These are phyloP conservation scores for Trametes polyzona DNA, from an alignment of 1,284 basidiomycete genomes.

Conservation along the genomic window DNA sequence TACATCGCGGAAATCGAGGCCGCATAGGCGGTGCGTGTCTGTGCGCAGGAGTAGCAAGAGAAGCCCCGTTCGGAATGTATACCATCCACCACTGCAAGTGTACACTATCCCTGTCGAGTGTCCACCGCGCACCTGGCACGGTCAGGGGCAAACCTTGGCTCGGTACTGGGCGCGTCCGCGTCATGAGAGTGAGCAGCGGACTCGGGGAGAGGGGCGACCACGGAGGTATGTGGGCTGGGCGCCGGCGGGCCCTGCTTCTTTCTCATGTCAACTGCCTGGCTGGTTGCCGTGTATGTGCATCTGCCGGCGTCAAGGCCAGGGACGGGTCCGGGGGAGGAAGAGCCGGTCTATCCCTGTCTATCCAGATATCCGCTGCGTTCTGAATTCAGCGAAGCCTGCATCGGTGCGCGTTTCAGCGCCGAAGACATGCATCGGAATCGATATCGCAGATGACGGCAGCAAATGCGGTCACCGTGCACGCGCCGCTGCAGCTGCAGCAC, in stretches of 20 bases:
- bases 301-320: constrained; percentile 8
- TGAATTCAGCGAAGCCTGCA: constrained; percentile 10
- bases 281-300: constrained; percentile 15
- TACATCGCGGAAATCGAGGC: constrained; percentile 65
- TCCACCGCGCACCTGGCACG: not conserved
- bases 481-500: not conserved
- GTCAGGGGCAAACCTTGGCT: constrained; percentile 7
- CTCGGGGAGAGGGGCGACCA: too few relatives aligned
- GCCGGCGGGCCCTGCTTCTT: not conserved
- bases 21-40: constrained; percentile 32
- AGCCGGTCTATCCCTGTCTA: not conserved
- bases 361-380: constrained; percentile 17
- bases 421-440: not conserved
- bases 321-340: constrained; percentile 5
- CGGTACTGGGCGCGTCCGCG: not conserved
- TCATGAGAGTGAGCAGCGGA: not conserved
- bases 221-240: not conserved
- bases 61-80: not conserved
- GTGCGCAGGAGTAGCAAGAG: not conserved
- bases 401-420: constrained; percentile 20
- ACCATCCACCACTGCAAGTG: not conserved
- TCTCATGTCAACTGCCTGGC: constrained; percentile 16
- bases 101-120: not conserved
- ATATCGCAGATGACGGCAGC: constrained; percentile 26
- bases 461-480: constrained; percentile 16